These are phyloP conservation scores for Acanthamoeba royreba DNA, from an alignment of 208 protist genomes.

Conservation along the genomic window DNA sequence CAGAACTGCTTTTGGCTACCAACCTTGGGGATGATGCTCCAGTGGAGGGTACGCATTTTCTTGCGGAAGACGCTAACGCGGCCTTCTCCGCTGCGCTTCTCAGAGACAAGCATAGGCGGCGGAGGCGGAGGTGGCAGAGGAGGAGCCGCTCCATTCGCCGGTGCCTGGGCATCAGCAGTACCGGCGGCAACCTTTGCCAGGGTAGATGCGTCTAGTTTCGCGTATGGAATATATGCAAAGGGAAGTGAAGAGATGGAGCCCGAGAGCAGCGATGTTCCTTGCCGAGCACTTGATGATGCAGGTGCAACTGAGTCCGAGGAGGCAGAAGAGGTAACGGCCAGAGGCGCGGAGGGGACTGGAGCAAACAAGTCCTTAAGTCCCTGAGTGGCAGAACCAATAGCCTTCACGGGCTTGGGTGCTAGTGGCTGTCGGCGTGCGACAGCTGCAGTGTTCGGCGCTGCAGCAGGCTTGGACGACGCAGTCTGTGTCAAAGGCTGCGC, in stretches of 20 bases:
- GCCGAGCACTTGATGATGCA: not conserved
- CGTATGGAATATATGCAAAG: not conserved
- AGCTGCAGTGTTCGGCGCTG: not conserved
- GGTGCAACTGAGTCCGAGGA: not conserved
- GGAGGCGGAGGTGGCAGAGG: not conserved
- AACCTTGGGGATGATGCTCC: not conserved
- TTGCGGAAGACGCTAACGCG: not conserved
- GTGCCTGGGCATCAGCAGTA: too few relatives aligned
- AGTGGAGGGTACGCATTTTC: slow-evolving; percentile 20
- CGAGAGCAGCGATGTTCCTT: too few relatives aligned
- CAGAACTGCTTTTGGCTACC: too few relatives aligned
- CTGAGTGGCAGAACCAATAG: not conserved
- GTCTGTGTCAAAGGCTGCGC: not conserved
- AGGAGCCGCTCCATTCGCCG: not conserved
- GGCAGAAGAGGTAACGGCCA: not conserved
- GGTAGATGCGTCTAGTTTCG: not conserved
- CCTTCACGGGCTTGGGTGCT: not conserved
- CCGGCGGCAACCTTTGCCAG: not conserved
- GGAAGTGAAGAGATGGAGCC: not conserved
- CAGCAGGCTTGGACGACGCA: too few relatives aligned
- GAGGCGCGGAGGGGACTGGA: not conserved
- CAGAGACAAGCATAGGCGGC: not conserved
- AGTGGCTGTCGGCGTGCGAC: not conserved
- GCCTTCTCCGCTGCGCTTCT: not conserved
- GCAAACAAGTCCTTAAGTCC: not conserved